These are phyloP conservation scores for Lepiota venenata DNA, from an alignment of 768 basidiomycete genomes.

Conservation along the genomic window DNA sequence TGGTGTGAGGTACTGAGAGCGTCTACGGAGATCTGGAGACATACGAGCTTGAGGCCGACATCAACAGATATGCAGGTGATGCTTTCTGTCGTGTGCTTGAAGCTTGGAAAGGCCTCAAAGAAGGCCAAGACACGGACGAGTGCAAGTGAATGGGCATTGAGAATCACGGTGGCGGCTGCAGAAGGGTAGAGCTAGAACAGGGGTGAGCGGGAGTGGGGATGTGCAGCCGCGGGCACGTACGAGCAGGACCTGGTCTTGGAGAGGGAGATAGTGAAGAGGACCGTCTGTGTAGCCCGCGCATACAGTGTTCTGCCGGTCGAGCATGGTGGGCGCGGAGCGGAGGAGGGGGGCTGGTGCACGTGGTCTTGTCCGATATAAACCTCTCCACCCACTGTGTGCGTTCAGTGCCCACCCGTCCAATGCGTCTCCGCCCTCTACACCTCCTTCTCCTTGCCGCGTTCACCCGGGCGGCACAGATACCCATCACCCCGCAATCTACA, in stretches of 20 bases:
- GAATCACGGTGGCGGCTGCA: conserved; percentile 64
- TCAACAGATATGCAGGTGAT: conserved; percentile 71
- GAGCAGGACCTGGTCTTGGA: conserved; percentile 53
- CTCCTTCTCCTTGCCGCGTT: conserved; percentile 13
- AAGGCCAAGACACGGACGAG: conserved; percentile 73
- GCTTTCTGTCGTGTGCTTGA: conserved; percentile 34
- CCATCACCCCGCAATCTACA: conserved; percentile 29
- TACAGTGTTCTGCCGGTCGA: conserved; percentile 32
- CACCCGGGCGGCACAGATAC: conserved; percentile 26
- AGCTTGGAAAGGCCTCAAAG: conserved; percentile 77
- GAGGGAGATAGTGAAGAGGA: conserved; percentile 52
- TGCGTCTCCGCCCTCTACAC: conserved; percentile 20
- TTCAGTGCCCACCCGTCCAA: conserved; percentile 1
- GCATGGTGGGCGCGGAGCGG: conserved; percentile 25
- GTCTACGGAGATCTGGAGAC: conserved; percentile 24
- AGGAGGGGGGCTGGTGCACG: conserved; percentile 8
- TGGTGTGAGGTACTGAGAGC: conserved; percentile 10
- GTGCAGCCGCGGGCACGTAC: conserved; percentile 35
- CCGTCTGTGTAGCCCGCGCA: conserved; percentile 49
- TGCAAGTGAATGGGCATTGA: conserved; percentile 64
- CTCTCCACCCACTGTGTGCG: too few species aligned
- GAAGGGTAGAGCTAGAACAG: conserved; percentile 63
- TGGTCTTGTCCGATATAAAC: background rate
- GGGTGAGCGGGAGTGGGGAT: conserved; percentile 13
- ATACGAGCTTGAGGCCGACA: conserved; percentile 76